These are phyloP conservation scores for Clitoria ternatea DNA, from an alignment of 306 rosid genomes.

Conservation along the genomic window DNA sequence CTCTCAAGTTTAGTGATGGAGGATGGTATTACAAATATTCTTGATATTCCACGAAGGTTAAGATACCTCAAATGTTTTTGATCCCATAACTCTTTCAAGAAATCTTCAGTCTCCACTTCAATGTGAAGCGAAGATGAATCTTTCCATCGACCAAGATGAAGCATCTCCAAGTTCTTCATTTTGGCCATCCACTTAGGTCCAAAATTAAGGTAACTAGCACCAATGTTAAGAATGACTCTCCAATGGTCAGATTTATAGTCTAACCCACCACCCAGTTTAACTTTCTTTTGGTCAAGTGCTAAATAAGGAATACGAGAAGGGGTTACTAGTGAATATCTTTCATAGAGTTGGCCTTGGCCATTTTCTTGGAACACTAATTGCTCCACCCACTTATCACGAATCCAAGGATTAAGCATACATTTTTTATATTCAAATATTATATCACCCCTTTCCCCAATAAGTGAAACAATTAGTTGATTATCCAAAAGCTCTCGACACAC, in stretches of 20 bases:
- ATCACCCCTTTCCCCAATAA: too few species aligned
- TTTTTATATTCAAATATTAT: neutral
- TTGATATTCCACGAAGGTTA: conserved; percentile 17
- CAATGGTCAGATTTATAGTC: neutral
- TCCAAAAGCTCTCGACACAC: neutral
- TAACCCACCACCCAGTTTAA: neutral
- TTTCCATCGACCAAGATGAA: conserved; percentile 27
- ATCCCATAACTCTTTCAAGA: neutral
- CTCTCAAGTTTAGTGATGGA: neutral
- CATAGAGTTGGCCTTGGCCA: neutral
- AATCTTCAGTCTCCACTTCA: neutral
- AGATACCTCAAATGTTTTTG: neutral
- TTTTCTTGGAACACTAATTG: neutral
- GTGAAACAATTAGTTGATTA: neutral
- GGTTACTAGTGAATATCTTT: neutral
- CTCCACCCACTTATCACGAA: neutral
- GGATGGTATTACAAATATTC: neutral
- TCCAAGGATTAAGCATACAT: conserved; percentile 11
- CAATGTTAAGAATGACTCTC: conserved; percentile 23
- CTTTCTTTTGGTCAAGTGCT: neutral
- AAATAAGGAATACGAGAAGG: neutral
- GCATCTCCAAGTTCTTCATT: neutral
- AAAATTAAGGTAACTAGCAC: neutral
- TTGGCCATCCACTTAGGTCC: neutral
- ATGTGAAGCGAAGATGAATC: neutral